These are phyloP conservation scores for Blastobotrys ciferrii DNA, from an alignment of 1,139 yeast species.

Conservation along the genomic window DNA sequence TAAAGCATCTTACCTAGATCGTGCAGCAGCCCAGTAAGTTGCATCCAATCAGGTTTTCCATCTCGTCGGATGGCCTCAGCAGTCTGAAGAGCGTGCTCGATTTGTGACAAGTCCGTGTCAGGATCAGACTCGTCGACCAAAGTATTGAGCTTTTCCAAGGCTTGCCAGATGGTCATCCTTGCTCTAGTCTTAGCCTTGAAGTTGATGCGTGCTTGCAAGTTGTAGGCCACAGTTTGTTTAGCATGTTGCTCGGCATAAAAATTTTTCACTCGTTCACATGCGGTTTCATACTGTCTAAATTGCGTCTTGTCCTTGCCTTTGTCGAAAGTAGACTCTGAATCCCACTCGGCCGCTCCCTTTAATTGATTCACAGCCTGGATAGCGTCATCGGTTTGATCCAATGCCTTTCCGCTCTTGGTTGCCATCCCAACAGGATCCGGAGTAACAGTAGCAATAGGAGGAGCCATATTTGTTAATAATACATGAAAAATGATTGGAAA, in stretches of 20 bases:
- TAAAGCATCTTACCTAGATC: constrained; percentile 68
- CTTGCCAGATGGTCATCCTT: constrained; percentile 71
- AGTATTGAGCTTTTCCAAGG: constrained; percentile 58
- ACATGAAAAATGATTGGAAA: not conserved
- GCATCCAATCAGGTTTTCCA: constrained; percentile 73
- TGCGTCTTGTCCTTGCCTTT: constrained; percentile 33
- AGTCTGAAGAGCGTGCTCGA: constrained; percentile 73
- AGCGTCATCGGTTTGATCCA: constrained; percentile 29
- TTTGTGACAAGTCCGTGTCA: constrained; percentile 70
- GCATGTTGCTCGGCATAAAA: constrained; percentile 69
- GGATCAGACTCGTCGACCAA: constrained; percentile 72
- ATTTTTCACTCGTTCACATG: constrained; percentile 64
- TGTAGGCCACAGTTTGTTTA: constrained; percentile 70
- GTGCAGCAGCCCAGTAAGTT: constrained; percentile 67
- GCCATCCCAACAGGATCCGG: not conserved
- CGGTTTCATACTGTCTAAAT: constrained; percentile 67
- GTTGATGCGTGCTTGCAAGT: constrained; percentile 66
- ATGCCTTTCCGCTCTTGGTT: not conserved
- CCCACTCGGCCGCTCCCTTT: constrained; percentile 27
- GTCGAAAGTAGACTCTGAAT: constrained; percentile 24
- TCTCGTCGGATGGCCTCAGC: constrained; percentile 72
- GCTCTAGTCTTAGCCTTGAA: constrained; percentile 66
- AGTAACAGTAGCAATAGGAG: not conserved
- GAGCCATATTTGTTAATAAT: too few species aligned
- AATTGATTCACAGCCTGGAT: constrained; percentile 42